Base-by-base conservation (phyloP, 2,329 filamentous ascomycete species). In the Colletotrichum spinosum region DNA sequence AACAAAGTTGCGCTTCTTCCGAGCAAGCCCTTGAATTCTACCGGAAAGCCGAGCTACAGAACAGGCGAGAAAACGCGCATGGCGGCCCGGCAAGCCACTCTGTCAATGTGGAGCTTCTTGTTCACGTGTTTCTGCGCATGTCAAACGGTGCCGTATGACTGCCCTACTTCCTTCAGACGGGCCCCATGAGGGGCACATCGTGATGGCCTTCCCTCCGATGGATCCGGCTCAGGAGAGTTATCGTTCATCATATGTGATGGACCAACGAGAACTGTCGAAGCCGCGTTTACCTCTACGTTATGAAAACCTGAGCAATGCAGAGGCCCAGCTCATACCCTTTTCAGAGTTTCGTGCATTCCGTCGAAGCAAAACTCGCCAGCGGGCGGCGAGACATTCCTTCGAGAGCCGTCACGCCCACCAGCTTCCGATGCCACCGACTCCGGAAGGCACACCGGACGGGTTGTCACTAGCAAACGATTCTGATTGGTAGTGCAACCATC, bases 321-420 rank as follows among this genome's bases (percentile, higher is more conserved):
- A 61, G 52, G 38, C 51, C 58, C 58, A 65, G 33, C 46, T 62
- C 52, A 62, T 56, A 34, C 62, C 58, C 12, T 34, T 58, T 62
- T 53, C 33, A 41, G 62, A 34, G 37, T 9, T 38, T 44, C 13
- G 35, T 34, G 58, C 62, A 65, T 65, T 65, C 62, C 62, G 25
- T 48, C 39, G 13, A 25, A 25, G 41, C 52, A 52, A 37, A 53
- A 52, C 44, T 53, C 48, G 41, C 60, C 55, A 50, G 44, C 37
- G 25, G 49, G 15, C 55, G 49, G 46, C 41, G 33, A 48, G 33
- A 46, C 62, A 65, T 65, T 65, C 52, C 62, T 51, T 56, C 46
- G 46, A 62, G 55, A 38, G 52, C 52, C 58, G 52, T 62, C 62
- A 58, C 55, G 62, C 56, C 58, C 58, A 6, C 25, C 62, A 48